Evolutionary conservation across 805 yeast genomes (phyloP).

Genomic region (Candida peoriensis): DNA sequence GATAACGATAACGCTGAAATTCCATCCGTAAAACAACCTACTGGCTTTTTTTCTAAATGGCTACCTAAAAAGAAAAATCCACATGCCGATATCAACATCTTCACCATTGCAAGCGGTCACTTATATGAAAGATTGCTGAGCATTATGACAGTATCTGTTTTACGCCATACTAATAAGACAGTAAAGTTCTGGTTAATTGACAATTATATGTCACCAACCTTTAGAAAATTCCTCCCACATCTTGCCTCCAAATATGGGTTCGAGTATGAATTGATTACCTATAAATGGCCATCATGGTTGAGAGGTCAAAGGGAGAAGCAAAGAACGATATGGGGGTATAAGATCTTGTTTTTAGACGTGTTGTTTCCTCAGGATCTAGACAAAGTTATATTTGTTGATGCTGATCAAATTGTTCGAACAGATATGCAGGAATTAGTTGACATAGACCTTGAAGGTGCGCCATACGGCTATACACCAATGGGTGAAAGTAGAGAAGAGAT

Average conservation of each 20-base stretch:
- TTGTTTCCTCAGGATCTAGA: conserved; percentile 75
- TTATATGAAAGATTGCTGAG: conserved; percentile 67
- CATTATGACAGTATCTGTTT: conserved; percentile 79
- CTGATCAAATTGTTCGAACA: conserved; percentile 75
- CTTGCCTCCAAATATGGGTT: conserved; percentile 57
- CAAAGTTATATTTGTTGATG: conserved; percentile 79
- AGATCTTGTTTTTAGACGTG: conserved; percentile 80
- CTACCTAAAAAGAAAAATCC: conserved; percentile 6
- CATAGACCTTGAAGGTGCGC: conserved; percentile 69
- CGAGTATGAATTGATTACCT: conserved; percentile 72
- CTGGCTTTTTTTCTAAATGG: conserved; percentile 14
- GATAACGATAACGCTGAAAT: conserved; percentile 10
- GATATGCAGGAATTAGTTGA: conserved; percentile 67
- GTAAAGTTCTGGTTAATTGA: conserved; percentile 87
- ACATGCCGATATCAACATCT: conserved; percentile 69
- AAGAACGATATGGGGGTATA: conserved; percentile 83
- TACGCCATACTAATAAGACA: conserved; percentile 54
- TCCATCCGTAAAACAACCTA: conserved; percentile 3
- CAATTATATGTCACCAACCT: conserved; percentile 68
- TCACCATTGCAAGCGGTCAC: conserved; percentile 80
- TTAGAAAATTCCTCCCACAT: conserved; percentile 54
- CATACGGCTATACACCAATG: conserved; percentile 87
- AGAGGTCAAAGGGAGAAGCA: conserved; percentile 73
- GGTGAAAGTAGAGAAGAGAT: conserved; percentile 72
- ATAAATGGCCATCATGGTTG: conserved; percentile 92